phyloP scores from a whole-genome alignment of 2,329 filamentous ascomycete genomes.

The Fusarium sp. region DNA sequence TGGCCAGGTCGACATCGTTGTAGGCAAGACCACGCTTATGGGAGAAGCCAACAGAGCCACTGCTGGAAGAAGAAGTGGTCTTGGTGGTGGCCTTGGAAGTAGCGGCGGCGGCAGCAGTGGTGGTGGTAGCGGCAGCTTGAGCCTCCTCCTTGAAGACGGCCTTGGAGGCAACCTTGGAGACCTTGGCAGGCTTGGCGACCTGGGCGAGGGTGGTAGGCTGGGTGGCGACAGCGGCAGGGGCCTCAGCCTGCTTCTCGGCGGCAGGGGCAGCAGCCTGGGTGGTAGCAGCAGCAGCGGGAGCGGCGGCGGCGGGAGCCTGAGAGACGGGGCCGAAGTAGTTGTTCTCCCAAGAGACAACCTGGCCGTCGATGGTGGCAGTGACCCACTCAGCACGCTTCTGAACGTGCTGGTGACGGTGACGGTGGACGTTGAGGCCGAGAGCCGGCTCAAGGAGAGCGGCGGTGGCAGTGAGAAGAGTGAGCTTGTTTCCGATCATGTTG shows the following conservation, averaged over 20 bases:
- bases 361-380: conserved; percentile 65
- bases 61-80: conserved; percentile 11
- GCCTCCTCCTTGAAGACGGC: conserved; percentile 15
- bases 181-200: conserved; percentile 37
- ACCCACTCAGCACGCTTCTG: conserved; percentile 59
- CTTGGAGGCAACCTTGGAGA: conserved; percentile 5
- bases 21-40: conserved; percentile 73
- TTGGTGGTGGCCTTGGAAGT: conserved; percentile 4
- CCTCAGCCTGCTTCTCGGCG: conserved; percentile 14
- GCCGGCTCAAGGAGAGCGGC: conserved; percentile 55
- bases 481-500: conserved; percentile 56
- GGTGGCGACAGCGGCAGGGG: conserved; percentile 14
- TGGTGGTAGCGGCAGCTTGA: neutral
- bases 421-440: conserved; percentile 52
- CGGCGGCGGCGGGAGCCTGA: conserved; percentile 28
- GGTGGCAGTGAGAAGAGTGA: conserved; percentile 53
- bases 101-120: conserved; percentile 9
- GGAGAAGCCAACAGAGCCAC: conserved; percentile 38
- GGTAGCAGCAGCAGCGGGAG: conserved; percentile 28
- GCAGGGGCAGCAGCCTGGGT: conserved; percentile 21
- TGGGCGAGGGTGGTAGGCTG: conserved; percentile 40
- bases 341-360: conserved; percentile 66
- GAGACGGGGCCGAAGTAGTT: conserved; percentile 52
- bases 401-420: conserved; percentile 50
- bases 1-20: conserved; percentile 65